phyloP scores from a whole-genome alignment of 352 stramenopile genomes.

The Phytophthora capsici region DNA sequence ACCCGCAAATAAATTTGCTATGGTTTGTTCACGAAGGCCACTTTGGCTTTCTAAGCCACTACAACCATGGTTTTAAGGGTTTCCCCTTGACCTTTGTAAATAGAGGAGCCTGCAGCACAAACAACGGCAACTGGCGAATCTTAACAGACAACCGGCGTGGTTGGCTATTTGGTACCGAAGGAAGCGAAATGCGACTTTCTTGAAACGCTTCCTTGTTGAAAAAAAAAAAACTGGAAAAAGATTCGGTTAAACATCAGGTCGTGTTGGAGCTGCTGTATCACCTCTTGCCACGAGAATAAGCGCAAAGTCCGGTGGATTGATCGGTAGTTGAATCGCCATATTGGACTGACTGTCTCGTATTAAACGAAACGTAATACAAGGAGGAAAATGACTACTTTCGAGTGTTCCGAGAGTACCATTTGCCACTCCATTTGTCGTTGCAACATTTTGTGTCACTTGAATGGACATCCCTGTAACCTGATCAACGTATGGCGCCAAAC shows the following conservation, averaged over 20 bases:
- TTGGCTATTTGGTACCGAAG: not conserved
- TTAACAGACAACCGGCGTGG: not conserved
- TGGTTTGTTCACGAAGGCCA: not conserved
- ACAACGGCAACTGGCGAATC: not conserved
- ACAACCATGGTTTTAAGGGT: not conserved
- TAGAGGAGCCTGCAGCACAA: not conserved
- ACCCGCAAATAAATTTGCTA: not conserved
- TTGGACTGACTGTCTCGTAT: not conserved
- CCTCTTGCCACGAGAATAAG: not conserved
- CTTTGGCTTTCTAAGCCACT: not conserved
- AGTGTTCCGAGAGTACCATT: not conserved
- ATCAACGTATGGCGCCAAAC: not conserved
- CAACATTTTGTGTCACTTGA: not conserved
- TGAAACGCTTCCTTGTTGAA: not conserved
- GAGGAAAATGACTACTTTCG: not conserved
- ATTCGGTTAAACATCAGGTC: not conserved
- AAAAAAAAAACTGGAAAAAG: not conserved
- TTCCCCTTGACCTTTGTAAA: not conserved
- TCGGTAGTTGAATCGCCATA: too few species aligned
- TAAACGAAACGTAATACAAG: not conserved
- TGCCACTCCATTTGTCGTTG: not conserved
- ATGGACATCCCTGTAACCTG: not conserved
- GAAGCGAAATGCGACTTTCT: too few species aligned
- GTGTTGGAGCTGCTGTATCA: not conserved
- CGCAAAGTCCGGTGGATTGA: too few species aligned